Conservation (phyloP, 208 protist species). For the Lotmaria passim region DNA sequence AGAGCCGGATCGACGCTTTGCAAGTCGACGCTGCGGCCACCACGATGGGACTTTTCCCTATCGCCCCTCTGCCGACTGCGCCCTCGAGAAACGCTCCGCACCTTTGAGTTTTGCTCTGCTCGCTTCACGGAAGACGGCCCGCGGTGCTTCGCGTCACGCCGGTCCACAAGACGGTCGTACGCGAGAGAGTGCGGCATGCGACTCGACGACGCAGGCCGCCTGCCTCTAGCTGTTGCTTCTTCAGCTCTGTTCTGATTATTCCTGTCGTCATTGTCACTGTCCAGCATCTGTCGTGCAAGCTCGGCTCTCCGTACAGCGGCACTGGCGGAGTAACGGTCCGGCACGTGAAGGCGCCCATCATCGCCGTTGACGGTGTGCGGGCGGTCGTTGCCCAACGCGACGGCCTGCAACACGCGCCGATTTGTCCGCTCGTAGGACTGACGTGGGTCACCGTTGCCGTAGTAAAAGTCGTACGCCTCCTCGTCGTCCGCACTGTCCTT, state of each 20-base stretch:
- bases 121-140: not conserved
- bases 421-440: not conserved
- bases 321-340: conserved; percentile 24
- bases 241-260: not conserved
- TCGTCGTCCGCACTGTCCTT: not conserved
- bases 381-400: conserved; percentile 1
- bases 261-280: not conserved
- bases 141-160: not conserved
- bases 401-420: conserved; percentile 2
- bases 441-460: conserved; percentile 8
- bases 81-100: not conserved
- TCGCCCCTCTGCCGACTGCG: not conserved
- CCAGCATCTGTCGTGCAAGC: conserved; percentile 14
- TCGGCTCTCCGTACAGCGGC: conserved; percentile 10
- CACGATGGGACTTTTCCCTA: not conserved
- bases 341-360: conserved; percentile 20
- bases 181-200: conserved; percentile 5
- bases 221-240: not conserved
- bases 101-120: not conserved
- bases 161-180: conserved; percentile 19
- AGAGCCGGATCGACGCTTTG: conserved; percentile 2
- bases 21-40: not conserved
- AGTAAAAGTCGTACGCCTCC: conserved; percentile 1
- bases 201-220: not conserved
- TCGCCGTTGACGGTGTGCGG: not conserved